These are phyloP conservation scores for Dioscorea dumetorum DNA, from an alignment of 106 monocot species.

Conservation along the genomic window DNA sequence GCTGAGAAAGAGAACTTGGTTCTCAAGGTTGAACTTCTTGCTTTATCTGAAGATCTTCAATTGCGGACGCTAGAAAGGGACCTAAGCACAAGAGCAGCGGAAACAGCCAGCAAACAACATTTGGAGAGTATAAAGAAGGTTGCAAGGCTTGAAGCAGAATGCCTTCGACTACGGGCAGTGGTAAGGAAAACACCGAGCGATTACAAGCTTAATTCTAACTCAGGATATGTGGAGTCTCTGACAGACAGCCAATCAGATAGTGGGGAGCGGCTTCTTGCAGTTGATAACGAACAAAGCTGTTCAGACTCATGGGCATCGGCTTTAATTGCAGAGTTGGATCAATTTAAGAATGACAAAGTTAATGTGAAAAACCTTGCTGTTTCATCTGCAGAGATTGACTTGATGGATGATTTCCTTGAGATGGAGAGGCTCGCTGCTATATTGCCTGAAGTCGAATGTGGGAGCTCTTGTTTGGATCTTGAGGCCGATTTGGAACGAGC, in stretches of 20 bases:
- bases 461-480: not conserved
- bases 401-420: slow-evolving; percentile 44
- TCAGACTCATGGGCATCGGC: slow-evolving; percentile 31
- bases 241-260: slow-evolving; percentile 33
- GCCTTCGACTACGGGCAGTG: slow-evolving; percentile 15
- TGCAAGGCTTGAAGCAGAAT: slow-evolving; percentile 31
- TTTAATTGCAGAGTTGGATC: slow-evolving; percentile 23
- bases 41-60: slow-evolving; percentile 22
- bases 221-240: slow-evolving; percentile 17
- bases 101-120: slow-evolving; percentile 42
- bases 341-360: slow-evolving; percentile 19
- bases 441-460: slow-evolving; percentile 5
- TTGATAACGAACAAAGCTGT: slow-evolving; percentile 16
- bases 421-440: slow-evolving; percentile 33
- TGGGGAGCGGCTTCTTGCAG: slow-evolving; percentile 11
- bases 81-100: slow-evolving; percentile 32
- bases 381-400: slow-evolving; percentile 21
- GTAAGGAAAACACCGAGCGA: slow-evolving; percentile 10
- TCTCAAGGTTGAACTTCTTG: slow-evolving; percentile 20
- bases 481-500: not conserved
- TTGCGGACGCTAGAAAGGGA: slow-evolving; percentile 24
- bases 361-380: not conserved
- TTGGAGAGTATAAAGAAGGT: slow-evolving; percentile 40
- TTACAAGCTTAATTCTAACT: slow-evolving; percentile 1
- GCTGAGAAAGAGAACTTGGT: slow-evolving; percentile 19